Evolutionary conservation across 139 green algal species (phyloP).

Genomic region (Zygnema circumcarinatum): DNA sequence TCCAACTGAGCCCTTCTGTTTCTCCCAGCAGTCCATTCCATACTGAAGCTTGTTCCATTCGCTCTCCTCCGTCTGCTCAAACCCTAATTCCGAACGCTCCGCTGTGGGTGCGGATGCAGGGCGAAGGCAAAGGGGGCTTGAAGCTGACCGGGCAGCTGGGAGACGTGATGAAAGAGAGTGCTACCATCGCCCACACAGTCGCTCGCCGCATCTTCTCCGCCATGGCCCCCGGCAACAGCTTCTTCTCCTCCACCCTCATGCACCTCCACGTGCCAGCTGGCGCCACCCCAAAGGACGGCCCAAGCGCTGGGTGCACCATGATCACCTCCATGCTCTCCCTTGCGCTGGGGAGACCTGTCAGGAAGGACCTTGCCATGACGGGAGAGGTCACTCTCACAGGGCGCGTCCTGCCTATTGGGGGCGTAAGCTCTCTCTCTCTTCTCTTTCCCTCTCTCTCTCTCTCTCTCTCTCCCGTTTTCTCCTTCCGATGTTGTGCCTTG

Average conservation of each 20-base stretch:
- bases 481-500: too few relatives aligned
- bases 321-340: constrained; percentile 92
- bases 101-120: constrained; percentile 20
- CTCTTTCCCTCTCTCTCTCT: not conserved
- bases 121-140: constrained; percentile 58
- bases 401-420: constrained; percentile 80
- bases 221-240: constrained; percentile 44
- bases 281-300: constrained; percentile 93
- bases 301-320: constrained; percentile 87
- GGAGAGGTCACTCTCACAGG: constrained; percentile 95
- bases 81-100: not conserved
- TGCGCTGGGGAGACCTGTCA: constrained; percentile 77
- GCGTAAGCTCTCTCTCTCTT: constrained; percentile 20
- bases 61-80: not conserved
- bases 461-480: not conserved
- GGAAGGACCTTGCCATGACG: constrained; percentile 86
- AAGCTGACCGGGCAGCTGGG: constrained; percentile 83
- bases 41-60: too few relatives aligned
- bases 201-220: constrained; percentile 73
- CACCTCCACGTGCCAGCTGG: constrained; percentile 95
- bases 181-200: constrained; percentile 91
- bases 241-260: constrained; percentile 73
- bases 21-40: too few relatives aligned
- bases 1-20: not conserved
- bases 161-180: constrained; percentile 95